Conservation (phyloP, 2,329 filamentous ascomycete species). For the Claviceps sp. region DNA sequence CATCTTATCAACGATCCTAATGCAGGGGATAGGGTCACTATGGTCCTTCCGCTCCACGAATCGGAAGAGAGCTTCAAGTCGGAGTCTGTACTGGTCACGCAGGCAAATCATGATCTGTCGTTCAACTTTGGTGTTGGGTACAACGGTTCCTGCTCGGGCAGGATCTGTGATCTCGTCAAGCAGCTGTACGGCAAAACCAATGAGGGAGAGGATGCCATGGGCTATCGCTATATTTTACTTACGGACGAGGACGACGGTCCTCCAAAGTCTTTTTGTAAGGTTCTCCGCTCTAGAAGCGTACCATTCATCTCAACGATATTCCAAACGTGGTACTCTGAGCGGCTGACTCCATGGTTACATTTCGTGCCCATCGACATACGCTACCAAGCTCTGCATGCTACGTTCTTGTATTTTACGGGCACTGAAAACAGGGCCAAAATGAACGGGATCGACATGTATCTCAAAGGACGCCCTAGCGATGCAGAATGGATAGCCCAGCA, state of each 20-base stretch:
- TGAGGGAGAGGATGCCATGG: constrained; percentile 38
- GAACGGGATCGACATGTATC: constrained; percentile 31
- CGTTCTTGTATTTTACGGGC: constrained; percentile 60
- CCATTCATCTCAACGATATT: constrained; percentile 63
- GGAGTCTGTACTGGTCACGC: constrained; percentile 35
- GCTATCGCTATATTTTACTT: constrained; percentile 58
- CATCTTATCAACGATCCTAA: constrained; percentile 52
- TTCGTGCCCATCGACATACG: constrained; percentile 67
- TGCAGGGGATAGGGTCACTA: constrained; percentile 30
- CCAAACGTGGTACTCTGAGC: constrained; percentile 65
- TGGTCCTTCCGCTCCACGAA: constrained; percentile 38
- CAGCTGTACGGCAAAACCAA: constrained; percentile 21
- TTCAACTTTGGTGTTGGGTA: constrained; percentile 48
- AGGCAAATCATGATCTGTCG: constrained; percentile 39
- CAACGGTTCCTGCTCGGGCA: constrained; percentile 40
- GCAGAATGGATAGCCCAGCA: constrained; percentile 52
- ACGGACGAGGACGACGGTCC: constrained; percentile 59
- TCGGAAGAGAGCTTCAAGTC: constrained; percentile 35
- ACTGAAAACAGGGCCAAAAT: constrained; percentile 28
- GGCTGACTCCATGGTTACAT: constrained; percentile 64
- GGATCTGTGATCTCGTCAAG: constrained; percentile 18
- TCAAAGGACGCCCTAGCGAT: constrained; percentile 35
- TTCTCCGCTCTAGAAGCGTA: constrained; percentile 51
- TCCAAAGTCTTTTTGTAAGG: constrained; percentile 42
- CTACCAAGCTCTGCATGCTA: constrained; percentile 60